phyloP scores from a whole-genome alignment of 1,284 basidiomycete species.

The Taiwanofungus camphoratus region DNA sequence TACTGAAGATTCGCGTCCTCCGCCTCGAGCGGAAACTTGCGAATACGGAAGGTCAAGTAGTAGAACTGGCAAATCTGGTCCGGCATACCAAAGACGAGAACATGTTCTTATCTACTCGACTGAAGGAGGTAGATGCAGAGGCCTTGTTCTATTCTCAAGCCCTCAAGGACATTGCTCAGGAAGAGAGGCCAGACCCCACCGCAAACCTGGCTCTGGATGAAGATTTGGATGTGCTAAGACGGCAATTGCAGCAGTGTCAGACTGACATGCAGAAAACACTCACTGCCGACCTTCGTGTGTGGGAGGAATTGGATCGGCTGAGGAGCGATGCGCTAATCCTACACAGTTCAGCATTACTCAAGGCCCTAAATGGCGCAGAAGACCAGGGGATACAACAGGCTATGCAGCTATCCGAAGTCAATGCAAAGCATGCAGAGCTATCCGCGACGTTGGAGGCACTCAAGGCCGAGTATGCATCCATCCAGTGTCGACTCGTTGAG shows the following conservation, averaged over 20 bases:
- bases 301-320: constrained; percentile 11
- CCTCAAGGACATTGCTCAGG: constrained; percentile 15
- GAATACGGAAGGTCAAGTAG: constrained; percentile 61
- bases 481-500: constrained; percentile 23
- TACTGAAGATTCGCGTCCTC: constrained; percentile 38
- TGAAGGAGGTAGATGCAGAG: constrained; percentile 41
- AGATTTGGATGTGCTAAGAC: constrained; percentile 2
- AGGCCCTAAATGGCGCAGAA: constrained; percentile 13
- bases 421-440: constrained; percentile 35
- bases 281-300: constrained; percentile 9
- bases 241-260: constrained; percentile 2
- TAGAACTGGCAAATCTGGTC: constrained; percentile 57
- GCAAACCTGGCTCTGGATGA: constrained; percentile 4
- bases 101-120: constrained; percentile 33
- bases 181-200: background rate
- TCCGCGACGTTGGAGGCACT: constrained; percentile 33
- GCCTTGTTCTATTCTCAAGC: constrained; percentile 27
- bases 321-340: constrained; percentile 15
- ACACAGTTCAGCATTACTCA: constrained; percentile 16
- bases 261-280: constrained; percentile 2
- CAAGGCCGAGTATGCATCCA: constrained; percentile 31
- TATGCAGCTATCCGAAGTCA: constrained; percentile 33
- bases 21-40: constrained; percentile 62
- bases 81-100: constrained; percentile 53
- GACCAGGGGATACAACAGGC: constrained; percentile 30